These are phyloP conservation scores for Termitomyces sp. DNA, from an alignment of 768 basidiomycete species.

Conservation along the genomic window DNA sequence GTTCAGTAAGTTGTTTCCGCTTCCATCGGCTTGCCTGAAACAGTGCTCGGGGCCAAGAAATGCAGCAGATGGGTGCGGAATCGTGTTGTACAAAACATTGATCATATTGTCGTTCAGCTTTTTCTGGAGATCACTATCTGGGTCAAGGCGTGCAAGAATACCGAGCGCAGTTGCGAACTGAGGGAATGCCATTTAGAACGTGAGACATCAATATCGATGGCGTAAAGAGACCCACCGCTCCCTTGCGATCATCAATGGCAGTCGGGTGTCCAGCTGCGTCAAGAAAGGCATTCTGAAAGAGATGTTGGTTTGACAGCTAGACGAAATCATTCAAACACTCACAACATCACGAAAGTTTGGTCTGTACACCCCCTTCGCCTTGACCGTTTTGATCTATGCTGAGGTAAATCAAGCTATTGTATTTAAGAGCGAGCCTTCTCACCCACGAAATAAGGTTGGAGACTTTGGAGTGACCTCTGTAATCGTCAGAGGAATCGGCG, in stretches of 20 bases:
- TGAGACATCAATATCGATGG: background rate
- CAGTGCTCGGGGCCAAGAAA: constrained; percentile 29
- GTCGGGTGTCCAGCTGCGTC: constrained; percentile 24
- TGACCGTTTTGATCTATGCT: constrained; percentile 15
- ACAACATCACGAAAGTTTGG: constrained; percentile 21
- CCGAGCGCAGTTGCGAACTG: constrained; percentile 25
- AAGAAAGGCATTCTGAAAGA: constrained; percentile 23
- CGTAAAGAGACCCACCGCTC: constrained; percentile 15
- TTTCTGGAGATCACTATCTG: constrained; percentile 15
- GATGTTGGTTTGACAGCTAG: background rate
- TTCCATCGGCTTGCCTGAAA: constrained; percentile 47
- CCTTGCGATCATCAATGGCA: constrained; percentile 39
- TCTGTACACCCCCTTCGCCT: constrained; percentile 17
- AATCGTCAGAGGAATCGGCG: constrained; percentile 21
- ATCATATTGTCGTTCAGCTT: constrained; percentile 23
- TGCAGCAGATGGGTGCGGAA: constrained; percentile 47
- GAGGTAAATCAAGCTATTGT: background rate
- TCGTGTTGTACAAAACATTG: constrained; percentile 50
- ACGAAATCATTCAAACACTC: background rate
- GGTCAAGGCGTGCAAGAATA: constrained; percentile 21
- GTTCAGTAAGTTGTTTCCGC: constrained; percentile 40
- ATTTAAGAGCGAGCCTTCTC: background rate
- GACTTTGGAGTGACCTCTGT: constrained; percentile 30
- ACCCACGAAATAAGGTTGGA: constrained; percentile 27
- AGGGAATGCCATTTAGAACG: background rate